Evolutionary conservation across 495 filamentous ascomycete species (phyloP), one percentile per base, ranked within the genome.

Genomic region (Neurospora hispaniola): DNA sequence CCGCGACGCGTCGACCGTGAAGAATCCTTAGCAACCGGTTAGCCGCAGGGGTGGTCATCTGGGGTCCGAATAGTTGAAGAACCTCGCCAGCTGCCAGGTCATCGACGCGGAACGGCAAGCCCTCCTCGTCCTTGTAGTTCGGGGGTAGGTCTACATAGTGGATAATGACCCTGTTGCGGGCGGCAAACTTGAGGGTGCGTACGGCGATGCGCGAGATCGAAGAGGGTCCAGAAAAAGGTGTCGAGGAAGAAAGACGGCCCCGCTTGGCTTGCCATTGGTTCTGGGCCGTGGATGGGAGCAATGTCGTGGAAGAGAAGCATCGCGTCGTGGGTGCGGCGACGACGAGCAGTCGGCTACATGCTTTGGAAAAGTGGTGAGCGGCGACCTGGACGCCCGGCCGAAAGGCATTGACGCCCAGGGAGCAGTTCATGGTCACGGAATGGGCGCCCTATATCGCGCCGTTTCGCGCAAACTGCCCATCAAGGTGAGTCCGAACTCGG

Each of bases 1-100:
- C 94, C 12, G 89, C 87, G 14, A 93, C 83, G 27, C 94, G 89
- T 66, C 92, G 88, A 38, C 88, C 88, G 77, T 97, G 93, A 3
- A 96, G 81, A 42, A 93, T 86, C 39, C 82, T 81, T 6, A 97
- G 81, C 18, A 94, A 81, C 35, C 84, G 83, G 76, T 94, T 94
- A 69, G 88, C 94, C 27, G 82, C 76, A 4, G 78, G 74, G 1
- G 82, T 80, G 31, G 84, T 78, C 31, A 91, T 76, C 12, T 82
- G 80, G 0, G 81, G 77, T 2, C 89, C 89, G 74, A 97, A 95
- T 5, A 96, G 86, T 12, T 73, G 68, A 10, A 85, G 81, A n/a
- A 92, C 85, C 62, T 93, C 88, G 7, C 80, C 76, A 14, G 84
- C 80, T 1, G 84, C 82, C 18, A 92, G 82, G 8, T 84, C 82